phyloP scores from a whole-genome alignment of 345 rosid genomes.

The Hibiscus trionum region DNA sequence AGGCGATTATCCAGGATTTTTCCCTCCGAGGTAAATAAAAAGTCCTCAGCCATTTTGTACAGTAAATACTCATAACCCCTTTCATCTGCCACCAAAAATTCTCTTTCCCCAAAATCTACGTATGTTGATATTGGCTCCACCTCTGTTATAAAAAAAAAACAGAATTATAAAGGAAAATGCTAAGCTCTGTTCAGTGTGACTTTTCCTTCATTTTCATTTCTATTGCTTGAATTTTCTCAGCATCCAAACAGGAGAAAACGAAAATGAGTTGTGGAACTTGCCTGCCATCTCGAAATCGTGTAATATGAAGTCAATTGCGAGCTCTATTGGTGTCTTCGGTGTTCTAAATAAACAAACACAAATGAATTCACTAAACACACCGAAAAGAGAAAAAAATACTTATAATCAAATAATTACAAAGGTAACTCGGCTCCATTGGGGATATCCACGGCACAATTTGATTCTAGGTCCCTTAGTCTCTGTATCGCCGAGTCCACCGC shows the following conservation, averaged over 20 bases:
- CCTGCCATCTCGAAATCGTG: slow-evolving; percentile 99
- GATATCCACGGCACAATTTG: slow-evolving; percentile 26
- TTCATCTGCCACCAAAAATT: slow-evolving; percentile 85
- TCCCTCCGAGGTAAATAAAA: slow-evolving; percentile 62
- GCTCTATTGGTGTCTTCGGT: slow-evolving; percentile 88
- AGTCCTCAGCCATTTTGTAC: slow-evolving; percentile 66
- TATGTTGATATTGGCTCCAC: slow-evolving; percentile 98
- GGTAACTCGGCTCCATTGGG: slow-evolving; percentile 26
- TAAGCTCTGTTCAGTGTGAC: background rate
- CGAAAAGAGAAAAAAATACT: background rate
- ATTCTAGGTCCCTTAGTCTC: slow-evolving; percentile 46
- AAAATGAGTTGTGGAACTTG: slow-evolving; percentile 19
- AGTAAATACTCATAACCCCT: slow-evolving; percentile 87
- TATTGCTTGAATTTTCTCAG: slow-evolving; percentile 3
- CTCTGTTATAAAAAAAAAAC: slow-evolving; percentile 34
- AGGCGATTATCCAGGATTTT: slow-evolving; percentile 75
- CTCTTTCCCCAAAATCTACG: slow-evolving; percentile 81
- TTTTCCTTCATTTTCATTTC: background rate
- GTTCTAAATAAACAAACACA: slow-evolving; percentile 25
- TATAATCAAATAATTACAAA: slow-evolving; percentile 23
- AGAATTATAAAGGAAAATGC: too few relatives aligned
- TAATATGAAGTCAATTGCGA: slow-evolving; percentile 93
- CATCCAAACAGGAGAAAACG: slow-evolving; percentile 9
- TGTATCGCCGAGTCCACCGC: slow-evolving; percentile 78
- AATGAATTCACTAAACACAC: background rate